Evolutionary conservation across 2,329 filamentous ascomycete genomes (phyloP).

Genomic region (Ophiocordyceps camponoti-leonardi): DNA sequence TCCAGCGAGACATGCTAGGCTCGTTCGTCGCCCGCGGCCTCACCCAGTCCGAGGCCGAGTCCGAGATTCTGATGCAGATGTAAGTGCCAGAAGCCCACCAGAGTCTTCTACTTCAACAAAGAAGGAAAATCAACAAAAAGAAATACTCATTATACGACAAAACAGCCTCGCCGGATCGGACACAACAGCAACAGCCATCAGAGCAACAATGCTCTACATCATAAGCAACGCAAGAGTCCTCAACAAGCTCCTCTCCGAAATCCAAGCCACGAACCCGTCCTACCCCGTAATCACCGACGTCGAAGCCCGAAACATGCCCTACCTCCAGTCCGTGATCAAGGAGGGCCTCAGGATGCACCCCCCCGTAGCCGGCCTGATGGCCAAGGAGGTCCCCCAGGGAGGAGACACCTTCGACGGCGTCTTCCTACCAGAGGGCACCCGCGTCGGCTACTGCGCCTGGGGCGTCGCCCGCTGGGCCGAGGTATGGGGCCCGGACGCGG

Average conservation of each 20-base stretch:
- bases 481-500: slow-evolving; percentile 17
- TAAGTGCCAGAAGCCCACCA: too few relatives aligned
- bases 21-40: slow-evolving; percentile 23
- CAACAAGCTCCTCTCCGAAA: slow-evolving; percentile 20
- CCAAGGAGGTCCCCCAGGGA: slow-evolving; percentile 14
- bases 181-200: slow-evolving; percentile 36
- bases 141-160: too few relatives aligned
- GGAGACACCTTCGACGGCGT: slow-evolving; percentile 15
- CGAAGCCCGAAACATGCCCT: slow-evolving; percentile 20
- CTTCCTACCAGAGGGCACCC: slow-evolving; percentile 15
- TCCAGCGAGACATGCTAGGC: slow-evolving; percentile 32
- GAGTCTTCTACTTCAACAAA: too few relatives aligned
- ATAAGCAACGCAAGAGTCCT: slow-evolving; percentile 30
- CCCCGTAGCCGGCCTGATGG: slow-evolving; percentile 18
- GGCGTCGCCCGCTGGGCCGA: slow-evolving; percentile 14
- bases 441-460: slow-evolving; percentile 16
- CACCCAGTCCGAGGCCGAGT: slow-evolving; percentile 20
- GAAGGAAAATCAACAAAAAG: too few relatives aligned
- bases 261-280: slow-evolving; percentile 5
- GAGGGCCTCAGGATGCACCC: slow-evolving; percentile 24
- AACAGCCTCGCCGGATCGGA: slow-evolving; percentile 35
- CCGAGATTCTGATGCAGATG: slow-evolving; percentile 24
- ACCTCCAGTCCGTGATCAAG: slow-evolving; percentile 30
- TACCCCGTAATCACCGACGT: slow-evolving; percentile 12
- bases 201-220: slow-evolving; percentile 33